These are phyloP conservation scores for Nicotiana tomentosiformis DNA, from an alignment of 257 asterid genomes.

Conservation along the genomic window DNA sequence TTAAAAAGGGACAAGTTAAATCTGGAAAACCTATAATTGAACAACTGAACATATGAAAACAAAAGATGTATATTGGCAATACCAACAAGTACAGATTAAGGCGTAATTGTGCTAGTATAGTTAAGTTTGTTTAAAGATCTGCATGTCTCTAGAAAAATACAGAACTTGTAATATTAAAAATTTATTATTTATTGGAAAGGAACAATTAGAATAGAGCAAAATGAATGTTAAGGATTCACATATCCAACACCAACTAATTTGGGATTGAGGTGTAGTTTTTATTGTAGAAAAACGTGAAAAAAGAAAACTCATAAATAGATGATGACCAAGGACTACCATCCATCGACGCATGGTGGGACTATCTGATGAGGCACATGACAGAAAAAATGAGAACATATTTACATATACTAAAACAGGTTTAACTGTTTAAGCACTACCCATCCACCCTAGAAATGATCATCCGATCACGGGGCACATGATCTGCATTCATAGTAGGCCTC, in stretches of 20 bases:
- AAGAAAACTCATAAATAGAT: neutral
- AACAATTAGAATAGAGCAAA: neutral
- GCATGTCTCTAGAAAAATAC: neutral
- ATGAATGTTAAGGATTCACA: neutral
- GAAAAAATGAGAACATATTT: neutral
- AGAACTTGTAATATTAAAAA: neutral
- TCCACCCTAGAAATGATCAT: neutral
- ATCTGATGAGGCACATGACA: neutral
- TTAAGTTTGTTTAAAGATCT: neutral
- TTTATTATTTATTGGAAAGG: neutral
- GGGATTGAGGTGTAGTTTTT: neutral
- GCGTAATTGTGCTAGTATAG: neutral
- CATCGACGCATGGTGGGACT: neutral
- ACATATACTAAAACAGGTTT: neutral
- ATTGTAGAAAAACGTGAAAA: neutral
- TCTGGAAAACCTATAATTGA: neutral
- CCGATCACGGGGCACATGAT: neutral
- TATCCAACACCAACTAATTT: neutral
- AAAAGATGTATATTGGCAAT: neutral
- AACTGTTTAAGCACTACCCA: neutral
- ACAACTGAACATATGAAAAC: neutral
- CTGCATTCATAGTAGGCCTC: neutral
- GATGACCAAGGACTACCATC: neutral
- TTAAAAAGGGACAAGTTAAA: neutral
- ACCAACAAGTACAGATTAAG: neutral